phyloP scores from a whole-genome alignment of 2,329 filamentous ascomycete species.

The Aspergillus spinulosporus region DNA sequence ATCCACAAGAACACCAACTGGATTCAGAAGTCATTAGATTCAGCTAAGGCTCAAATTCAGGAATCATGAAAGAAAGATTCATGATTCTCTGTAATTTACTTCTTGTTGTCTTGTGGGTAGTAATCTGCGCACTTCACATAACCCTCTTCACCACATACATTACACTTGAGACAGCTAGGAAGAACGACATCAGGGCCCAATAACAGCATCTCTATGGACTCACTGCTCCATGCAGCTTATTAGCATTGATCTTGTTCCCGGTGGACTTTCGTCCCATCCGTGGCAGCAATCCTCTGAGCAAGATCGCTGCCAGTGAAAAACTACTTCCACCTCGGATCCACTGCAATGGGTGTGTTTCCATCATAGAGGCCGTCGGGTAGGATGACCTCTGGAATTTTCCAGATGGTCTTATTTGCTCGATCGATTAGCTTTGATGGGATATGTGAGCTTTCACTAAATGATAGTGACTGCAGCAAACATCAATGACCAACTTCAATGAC shows the following conservation, averaged over 20 bases:
- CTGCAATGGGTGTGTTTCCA: slow-evolving; percentile 23
- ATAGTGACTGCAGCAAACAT: slow-evolving; percentile 26
- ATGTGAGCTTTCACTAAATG: slow-evolving; percentile 28
- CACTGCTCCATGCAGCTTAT: background rate
- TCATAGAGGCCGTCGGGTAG: slow-evolving; percentile 22
- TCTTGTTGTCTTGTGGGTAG: background rate
- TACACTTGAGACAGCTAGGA: background rate
- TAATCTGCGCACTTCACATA: background rate
- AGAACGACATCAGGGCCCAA: background rate
- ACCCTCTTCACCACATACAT: background rate
- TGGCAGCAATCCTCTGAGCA: background rate
- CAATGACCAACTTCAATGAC: background rate
- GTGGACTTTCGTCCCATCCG: background rate
- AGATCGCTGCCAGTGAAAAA: background rate
- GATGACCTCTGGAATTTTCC: slow-evolving; percentile 31
- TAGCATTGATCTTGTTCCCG: background rate
- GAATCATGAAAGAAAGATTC: background rate
- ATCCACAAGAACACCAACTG: background rate
- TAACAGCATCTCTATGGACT: background rate
- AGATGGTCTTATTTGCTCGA: slow-evolving; percentile 27
- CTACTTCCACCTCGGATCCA: slow-evolving; percentile 24
- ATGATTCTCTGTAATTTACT: background rate
- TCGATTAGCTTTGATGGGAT: slow-evolving; percentile 26
- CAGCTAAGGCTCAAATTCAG: background rate
- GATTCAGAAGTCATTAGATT: background rate